phyloP scores from a whole-genome alignment of 169 alveolate genomes.

The Plasmodium vivax region DNA sequence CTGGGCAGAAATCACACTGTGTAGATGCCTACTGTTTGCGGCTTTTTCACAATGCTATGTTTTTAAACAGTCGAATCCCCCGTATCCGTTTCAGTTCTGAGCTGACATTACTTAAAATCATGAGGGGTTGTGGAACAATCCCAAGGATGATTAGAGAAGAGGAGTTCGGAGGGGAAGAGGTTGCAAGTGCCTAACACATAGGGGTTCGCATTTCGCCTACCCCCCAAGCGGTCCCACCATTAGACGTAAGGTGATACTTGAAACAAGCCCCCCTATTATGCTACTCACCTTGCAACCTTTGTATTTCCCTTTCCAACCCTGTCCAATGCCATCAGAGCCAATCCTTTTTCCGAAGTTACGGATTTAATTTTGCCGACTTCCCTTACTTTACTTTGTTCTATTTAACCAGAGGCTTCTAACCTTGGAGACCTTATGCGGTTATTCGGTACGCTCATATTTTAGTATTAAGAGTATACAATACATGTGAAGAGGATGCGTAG shows the following conservation, averaged over 20 bases:
- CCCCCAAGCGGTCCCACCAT: no score
- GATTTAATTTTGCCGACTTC: conserved; percentile 93
- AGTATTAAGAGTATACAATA: no score
- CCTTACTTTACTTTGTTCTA: conserved; percentile 93
- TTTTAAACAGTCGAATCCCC: conserved; percentile 94
- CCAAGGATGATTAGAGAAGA: no score
- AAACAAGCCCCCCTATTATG: conserved; percentile 43
- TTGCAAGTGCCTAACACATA: no score
- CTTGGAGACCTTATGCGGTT: conserved; percentile 97
- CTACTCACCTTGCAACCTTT: conserved; percentile 82
- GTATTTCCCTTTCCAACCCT: no score
- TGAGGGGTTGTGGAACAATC: no score
- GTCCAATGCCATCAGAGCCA: conserved; percentile 96
- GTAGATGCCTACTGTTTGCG: conserved; percentile 88
- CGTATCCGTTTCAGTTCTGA: conserved; percentile 94
- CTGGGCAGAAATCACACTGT: conserved; percentile 96
- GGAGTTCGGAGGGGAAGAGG: no score
- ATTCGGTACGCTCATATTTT: conserved; percentile 93
- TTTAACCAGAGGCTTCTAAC: conserved; percentile 94
- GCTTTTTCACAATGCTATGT: conserved; percentile 93
- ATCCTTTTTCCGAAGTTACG: conserved; percentile 94
- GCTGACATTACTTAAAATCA: no score
- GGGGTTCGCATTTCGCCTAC: no score
- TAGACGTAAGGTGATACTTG: no score
- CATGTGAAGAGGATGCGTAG: no score